Base-by-base conservation (phyloP, 1,284 basidiomycete genomes). In the Mycena sp. region DNA sequence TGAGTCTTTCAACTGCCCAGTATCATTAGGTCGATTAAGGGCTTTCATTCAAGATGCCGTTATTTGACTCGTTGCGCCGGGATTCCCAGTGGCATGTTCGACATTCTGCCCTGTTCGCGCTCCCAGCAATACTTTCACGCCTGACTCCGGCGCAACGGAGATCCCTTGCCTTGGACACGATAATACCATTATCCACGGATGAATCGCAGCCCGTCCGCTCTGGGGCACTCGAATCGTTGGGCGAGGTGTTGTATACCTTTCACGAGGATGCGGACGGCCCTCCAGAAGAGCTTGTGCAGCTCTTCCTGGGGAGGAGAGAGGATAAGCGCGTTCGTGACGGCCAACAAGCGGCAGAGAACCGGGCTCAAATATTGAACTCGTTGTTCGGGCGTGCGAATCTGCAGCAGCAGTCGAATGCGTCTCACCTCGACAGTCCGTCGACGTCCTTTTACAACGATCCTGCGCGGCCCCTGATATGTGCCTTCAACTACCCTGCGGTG, bases 401-500 rank as follows among this genome's bases (percentile, higher is more conserved):
- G 54, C 51, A 54, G 35, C 58, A 58, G 40, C 55, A 26, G 29
- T 17, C 50, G 21, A 35, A 60, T 10, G 30, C 55, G 48, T 46
- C 53, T 12, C 17, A 25, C 32, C 53, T 46, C 28, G 35, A 54
- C 56, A 70, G 64, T 37, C 71, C 77, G 26, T 64, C 82, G 60
- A 81, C 83, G 59, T 74, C 77, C 30, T 84, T 86, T 71, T 82
- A 78, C 67, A 76, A 78, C 21, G 84, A 87, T 67, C 86, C 89
- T 1, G 89, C 93, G 58, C 88, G 95, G 43, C 89, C 94, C 11
- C 81, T 96, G 17, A 91, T 98, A 29, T 93, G 94, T 69, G 95
- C 95, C 9, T 99, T 96, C 83, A 99, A 98, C 76, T 91, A 94
- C 71, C 97, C 96, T 19, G 96, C 96, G 12, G 94, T 99, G 1